Conservation (phyloP, 176 grass and related monocot species). For the Carex myosuroides region DNA sequence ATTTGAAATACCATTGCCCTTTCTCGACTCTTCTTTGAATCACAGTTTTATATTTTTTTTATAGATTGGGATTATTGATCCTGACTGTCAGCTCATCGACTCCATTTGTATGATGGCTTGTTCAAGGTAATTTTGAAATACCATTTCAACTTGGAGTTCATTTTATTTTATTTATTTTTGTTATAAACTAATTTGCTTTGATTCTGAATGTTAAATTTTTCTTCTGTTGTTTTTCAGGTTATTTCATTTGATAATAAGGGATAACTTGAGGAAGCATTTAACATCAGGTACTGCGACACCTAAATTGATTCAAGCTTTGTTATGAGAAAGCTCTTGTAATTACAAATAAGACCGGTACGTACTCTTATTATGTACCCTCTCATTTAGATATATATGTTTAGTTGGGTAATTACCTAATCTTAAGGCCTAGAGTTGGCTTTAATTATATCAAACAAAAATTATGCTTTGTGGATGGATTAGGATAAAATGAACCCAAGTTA, state of each 20-base stretch:
- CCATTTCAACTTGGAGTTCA: not conserved
- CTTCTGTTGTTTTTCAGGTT: slow-evolving; percentile 43
- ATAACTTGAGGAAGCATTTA: slow-evolving; percentile 97
- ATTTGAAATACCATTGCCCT: slow-evolving; percentile 5
- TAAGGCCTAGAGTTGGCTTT: not conserved
- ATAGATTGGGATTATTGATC: slow-evolving; percentile 94
- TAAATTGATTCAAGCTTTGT: not conserved
- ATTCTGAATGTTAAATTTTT: not conserved
- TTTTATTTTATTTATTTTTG: slow-evolving; percentile 4
- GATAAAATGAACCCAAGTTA: not conserved
- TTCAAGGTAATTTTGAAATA: slow-evolving; percentile 60
- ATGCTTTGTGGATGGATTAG: not conserved
- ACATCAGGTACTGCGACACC: slow-evolving; percentile 66
- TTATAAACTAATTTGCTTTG: not conserved
- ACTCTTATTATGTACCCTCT: not conserved
- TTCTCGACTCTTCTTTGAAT: not conserved
- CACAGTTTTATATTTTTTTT: not conserved
- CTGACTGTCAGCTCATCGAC: slow-evolving; percentile 84
- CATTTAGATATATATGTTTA: not conserved
- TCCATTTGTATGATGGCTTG: slow-evolving; percentile 92
- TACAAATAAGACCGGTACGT: slow-evolving; percentile 59
- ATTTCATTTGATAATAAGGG: slow-evolving; percentile 99
- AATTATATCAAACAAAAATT: not conserved
- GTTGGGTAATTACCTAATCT: not conserved
- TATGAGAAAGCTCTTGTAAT: not conserved